These are phyloP conservation scores for Helicostylum pulchrum DNA, from an alignment of 192 early-diverging fungal species.

Conservation along the genomic window DNA sequence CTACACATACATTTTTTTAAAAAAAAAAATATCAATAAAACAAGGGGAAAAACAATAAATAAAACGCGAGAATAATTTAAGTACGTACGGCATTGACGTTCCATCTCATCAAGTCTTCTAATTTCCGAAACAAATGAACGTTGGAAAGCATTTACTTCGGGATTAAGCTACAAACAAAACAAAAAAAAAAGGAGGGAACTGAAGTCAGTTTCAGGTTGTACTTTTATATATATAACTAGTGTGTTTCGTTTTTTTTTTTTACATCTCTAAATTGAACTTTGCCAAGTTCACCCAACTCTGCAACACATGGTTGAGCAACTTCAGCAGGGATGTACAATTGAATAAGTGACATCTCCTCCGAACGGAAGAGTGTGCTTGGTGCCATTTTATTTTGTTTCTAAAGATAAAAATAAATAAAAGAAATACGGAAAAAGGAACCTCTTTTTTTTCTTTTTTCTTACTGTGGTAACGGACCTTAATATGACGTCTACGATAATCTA, in stretches of 20 bases:
- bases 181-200: background rate
- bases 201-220: background rate
- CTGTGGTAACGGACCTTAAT: no score
- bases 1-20: no score
- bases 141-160: conserved; percentile 94
- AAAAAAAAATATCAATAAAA: conserved; percentile 10
- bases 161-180: conserved; percentile 71
- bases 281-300: conserved; percentile 94
- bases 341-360: conserved; percentile 93
- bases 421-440: background rate
- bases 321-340: conserved; percentile 96
- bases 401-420: background rate
- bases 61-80: background rate
- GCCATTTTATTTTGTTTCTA: conserved; percentile 32
- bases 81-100: conserved; percentile 84
- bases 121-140: conserved; percentile 94
- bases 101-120: conserved; percentile 94
- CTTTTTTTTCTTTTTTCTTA: no score
- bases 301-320: conserved; percentile 86
- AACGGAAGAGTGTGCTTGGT: conserved; percentile 71
- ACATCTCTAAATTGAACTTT: conserved; percentile 94
- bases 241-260: conserved; percentile 5
- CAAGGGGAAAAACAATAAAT: background rate
- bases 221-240: background rate
- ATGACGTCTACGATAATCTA: no score